Base-by-base conservation (phyloP, 257 asterid species). In the Solanum stenotomum region DNA sequence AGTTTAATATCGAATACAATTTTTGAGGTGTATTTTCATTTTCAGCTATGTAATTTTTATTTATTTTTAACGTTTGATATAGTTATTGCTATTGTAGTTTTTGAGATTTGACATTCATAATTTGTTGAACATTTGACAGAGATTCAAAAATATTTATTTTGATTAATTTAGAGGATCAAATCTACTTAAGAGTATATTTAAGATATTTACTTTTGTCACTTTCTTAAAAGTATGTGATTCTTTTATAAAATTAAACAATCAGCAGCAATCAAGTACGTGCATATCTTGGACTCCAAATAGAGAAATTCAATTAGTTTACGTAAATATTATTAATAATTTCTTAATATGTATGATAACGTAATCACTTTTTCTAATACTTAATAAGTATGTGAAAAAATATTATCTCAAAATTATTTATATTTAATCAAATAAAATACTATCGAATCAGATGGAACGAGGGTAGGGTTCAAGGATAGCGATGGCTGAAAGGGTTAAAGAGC, bases 371-470 rank as follows among this genome's bases (percentile, higher is more conserved):
- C 3, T 16, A 52, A 52, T 52, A 18, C 8, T 56, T 56, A 7
- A 56, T 56, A 56, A 2, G 0, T 18, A 6, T 3, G 10, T 20
- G 3, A 56, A 20, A 20, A 8, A 59, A 20, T 20, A 59, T 16
- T 20, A 20, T 20, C 11, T 20, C 1, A 61, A 61, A 61, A 61
- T 23, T 0, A 61, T 3, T 22, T 61, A 61, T 61, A 9, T 22
- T 1, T 4, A 61, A 61, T 23, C 3, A 3, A 22, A 0, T 23
- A 9, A 61, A 1, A 59, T 59, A 8, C 1, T 49, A 22, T 61
- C 6, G 6, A 0, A 59, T 18, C 2, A 22, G 5, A 56, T 18
- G 9, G 2, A 0, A 56, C 0, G 4, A 52, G 25, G 4, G 67
- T 59, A 59, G 2, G 11, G 0, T 59, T 59, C 12, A 8, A 59